phyloP scores from a whole-genome alignment of 768 basidiomycete species.

The Candolleomyces efflorescens region DNA sequence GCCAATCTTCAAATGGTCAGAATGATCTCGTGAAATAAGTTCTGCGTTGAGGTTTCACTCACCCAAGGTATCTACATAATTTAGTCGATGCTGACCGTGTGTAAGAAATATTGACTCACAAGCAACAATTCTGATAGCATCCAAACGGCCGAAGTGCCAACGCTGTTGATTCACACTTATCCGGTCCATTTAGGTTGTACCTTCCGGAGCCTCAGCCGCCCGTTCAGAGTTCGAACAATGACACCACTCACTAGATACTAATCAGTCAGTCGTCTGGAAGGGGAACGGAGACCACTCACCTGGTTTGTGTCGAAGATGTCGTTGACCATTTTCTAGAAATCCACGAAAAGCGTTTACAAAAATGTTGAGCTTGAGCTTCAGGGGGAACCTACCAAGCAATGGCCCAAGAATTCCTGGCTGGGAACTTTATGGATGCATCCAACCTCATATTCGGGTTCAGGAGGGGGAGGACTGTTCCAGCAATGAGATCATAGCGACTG shows the following conservation, averaged over 20 bases:
- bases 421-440: neutral
- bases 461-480: neutral
- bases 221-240: too few species aligned
- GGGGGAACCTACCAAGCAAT: neutral
- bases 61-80: neutral
- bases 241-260: neutral
- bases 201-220: too few species aligned
- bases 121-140: neutral
- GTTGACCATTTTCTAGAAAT: conserved; percentile 1
- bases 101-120: neutral
- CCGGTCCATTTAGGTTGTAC: neutral
- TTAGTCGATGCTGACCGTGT: neutral
- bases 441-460: neutral
- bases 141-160: neutral
- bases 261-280: neutral
- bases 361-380: too few species aligned
- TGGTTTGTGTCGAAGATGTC: conserved; percentile 4
- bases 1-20: neutral
- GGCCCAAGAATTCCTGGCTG: neutral
- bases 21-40: neutral
- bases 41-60: neutral
- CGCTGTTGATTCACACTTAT: neutral
- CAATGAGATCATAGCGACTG: neutral
- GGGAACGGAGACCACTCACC: neutral
- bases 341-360: too few species aligned